Evolutionary conservation across 177 flowering plant species (phyloP).

Genomic region (Tripterygium wilfordii): DNA sequence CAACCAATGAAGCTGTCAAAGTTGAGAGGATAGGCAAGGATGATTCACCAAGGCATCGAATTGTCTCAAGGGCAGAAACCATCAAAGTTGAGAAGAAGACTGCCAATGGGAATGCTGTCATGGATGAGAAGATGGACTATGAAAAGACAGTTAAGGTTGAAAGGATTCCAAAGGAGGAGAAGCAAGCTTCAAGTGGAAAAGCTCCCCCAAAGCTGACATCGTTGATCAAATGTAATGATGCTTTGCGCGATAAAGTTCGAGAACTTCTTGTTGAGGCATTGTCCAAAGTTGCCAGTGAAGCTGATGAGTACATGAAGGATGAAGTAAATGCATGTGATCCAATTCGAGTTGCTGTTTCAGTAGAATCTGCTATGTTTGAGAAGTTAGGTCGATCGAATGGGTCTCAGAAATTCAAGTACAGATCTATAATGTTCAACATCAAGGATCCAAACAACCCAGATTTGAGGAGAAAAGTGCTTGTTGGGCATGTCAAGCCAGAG

Average conservation of each 20-base stretch:
- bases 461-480: slow-evolving; percentile 77
- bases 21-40: slow-evolving; percentile 15
- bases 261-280: slow-evolving; percentile 73
- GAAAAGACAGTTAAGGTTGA: too few relatives aligned
- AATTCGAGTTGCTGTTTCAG: slow-evolving; percentile 58
- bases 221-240: slow-evolving; percentile 62
- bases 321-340: slow-evolving; percentile 69
- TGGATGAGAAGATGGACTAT: too few relatives aligned
- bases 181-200: slow-evolving; percentile 18
- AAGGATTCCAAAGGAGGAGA: slow-evolving; percentile 29
- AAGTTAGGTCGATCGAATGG: slow-evolving; percentile 72
- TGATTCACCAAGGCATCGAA: slow-evolving; percentile 14
- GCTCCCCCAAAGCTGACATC: slow-evolving; percentile 58
- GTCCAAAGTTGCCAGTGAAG: slow-evolving; percentile 55
- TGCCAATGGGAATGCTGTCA: slow-evolving; percentile 8
- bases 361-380: slow-evolving; percentile 79
- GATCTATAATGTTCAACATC: slow-evolving; percentile 82
- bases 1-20: slow-evolving; percentile 2
- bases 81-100: slow-evolving; percentile 15
- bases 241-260: slow-evolving; percentile 65
- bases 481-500: slow-evolving; percentile 62
- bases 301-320: slow-evolving; percentile 39
- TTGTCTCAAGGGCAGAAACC: slow-evolving; percentile 19
- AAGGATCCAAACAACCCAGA: slow-evolving; percentile 85
- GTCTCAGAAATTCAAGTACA: slow-evolving; percentile 65